Conservation (phyloP, 2,329 filamentous ascomycete genomes). For the Ceratocystiopsis brevicomis region DNA sequence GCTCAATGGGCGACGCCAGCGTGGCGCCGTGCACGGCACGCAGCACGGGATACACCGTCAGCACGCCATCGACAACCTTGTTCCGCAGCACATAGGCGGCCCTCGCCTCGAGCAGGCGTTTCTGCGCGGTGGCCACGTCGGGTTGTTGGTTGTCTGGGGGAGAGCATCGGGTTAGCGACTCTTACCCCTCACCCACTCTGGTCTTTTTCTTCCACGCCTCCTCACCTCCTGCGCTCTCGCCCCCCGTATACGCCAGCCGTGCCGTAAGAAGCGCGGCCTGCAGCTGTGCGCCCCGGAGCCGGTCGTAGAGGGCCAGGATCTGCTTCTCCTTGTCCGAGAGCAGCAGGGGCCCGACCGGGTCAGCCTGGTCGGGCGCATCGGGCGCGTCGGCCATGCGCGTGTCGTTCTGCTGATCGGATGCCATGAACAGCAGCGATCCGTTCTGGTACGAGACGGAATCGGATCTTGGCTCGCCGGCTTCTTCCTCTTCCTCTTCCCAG, state of each 20-base stretch:
- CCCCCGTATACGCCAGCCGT: slow-evolving; percentile 19
- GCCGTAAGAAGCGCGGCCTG: slow-evolving; percentile 49
- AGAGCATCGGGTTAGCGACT: not conserved
- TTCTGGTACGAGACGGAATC: too few relatives aligned
- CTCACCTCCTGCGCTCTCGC: slow-evolving; percentile 12
- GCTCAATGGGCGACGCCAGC: slow-evolving; percentile 45
- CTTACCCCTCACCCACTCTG: not conserved
- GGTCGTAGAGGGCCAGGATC: slow-evolving; percentile 51
- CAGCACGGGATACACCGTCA: slow-evolving; percentile 56
- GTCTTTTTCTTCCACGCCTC: too few relatives aligned
- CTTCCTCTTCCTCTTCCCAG: too few relatives aligned
- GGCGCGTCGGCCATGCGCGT: slow-evolving; percentile 5
- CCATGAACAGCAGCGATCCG: not conserved
- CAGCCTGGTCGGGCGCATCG: not conserved
- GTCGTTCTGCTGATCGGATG: slow-evolving; percentile 2
- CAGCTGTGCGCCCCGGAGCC: slow-evolving; percentile 49
- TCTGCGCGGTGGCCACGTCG: slow-evolving; percentile 37
- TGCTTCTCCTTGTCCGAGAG: slow-evolving; percentile 48
- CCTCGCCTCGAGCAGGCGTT: slow-evolving; percentile 49
- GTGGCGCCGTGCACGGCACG: slow-evolving; percentile 56
- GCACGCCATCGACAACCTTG: slow-evolving; percentile 46
- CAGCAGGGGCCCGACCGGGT: slow-evolving; percentile 19
- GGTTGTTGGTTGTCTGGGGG: not conserved
- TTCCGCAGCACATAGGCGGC: slow-evolving; percentile 51
- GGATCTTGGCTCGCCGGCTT: too few relatives aligned